Evolutionary conservation across 495 filamentous ascomycete genomes (phyloP).

Genomic region (Penicillium psychrofluorescens): DNA sequence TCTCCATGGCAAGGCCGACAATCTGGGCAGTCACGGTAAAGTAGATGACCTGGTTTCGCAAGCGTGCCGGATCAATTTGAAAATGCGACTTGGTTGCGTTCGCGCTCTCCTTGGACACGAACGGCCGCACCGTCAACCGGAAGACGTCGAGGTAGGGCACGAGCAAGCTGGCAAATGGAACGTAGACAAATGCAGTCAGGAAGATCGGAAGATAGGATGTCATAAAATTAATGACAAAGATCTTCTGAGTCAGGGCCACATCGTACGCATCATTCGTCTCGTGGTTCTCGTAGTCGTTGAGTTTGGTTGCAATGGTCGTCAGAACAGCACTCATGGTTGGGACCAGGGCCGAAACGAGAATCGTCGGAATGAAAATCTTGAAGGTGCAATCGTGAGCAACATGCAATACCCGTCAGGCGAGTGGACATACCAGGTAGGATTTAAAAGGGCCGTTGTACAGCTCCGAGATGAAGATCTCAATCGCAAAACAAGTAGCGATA

Average conservation of each 20-base stretch:
- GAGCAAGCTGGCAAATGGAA: conserved; percentile 82
- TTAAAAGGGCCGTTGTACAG: conserved; percentile 91
- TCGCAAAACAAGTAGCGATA: conserved; percentile 82
- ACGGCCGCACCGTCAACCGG: conserved; percentile 64
- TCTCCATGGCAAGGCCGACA: conserved; percentile 79
- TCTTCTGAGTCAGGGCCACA: conserved; percentile 74
- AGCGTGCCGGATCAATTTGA: conserved; percentile 72
- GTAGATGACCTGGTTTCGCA: conserved; percentile 92
- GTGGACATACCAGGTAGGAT: conserved; percentile 60
- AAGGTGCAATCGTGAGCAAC: conserved; percentile 20
- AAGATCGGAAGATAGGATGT: conserved; percentile 91
- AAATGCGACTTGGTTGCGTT: conserved; percentile 54
- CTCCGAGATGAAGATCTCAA: conserved; percentile 94
- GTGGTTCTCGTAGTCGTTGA: conserved; percentile 90
- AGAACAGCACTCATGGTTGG: conserved; percentile 74
- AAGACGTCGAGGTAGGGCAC: conserved; percentile 90
- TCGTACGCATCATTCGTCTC: conserved; percentile 76
- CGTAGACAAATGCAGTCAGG: conserved; percentile 92
- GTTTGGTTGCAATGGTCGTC: conserved; percentile 64
- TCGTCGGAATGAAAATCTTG: conserved; percentile 81
- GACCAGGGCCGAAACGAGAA: conserved; percentile 71
- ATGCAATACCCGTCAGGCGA: too few species aligned
- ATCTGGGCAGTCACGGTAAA: conserved; percentile 95
- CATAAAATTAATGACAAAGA: conserved; percentile 95
- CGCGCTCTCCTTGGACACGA: conserved; percentile 64